Evolutionary conservation across 106 monocot genomes (phyloP).

Genomic region (Allium cepa): DNA sequence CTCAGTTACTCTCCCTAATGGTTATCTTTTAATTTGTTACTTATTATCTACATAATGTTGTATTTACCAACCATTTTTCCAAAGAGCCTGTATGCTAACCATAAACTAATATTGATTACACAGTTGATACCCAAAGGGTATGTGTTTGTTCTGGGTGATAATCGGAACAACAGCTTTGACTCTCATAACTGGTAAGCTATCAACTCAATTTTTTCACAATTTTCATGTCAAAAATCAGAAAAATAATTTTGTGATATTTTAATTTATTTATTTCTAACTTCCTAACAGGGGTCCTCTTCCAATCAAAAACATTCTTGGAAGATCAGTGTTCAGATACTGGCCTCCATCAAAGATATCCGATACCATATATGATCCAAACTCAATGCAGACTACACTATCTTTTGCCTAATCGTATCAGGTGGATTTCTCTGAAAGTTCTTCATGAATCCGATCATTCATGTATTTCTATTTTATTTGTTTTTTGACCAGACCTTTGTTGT

Average conservation of each 20-base stretch:
- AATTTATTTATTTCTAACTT: neutral
- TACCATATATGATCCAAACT: conserved; percentile 43
- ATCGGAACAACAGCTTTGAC: conserved; percentile 92
- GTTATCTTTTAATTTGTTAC: too few species aligned
- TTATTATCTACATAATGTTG: too few species aligned
- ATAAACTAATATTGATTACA: conserved; percentile 5
- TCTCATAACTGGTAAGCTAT: conserved; percentile 79
- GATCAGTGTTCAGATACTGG: conserved; percentile 91
- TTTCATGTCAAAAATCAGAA: too few species aligned
- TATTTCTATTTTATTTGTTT: too few species aligned
- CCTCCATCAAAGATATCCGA: conserved; percentile 83
- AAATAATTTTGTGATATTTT: too few species aligned
- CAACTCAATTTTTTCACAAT: too few species aligned
- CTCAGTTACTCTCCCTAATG: too few species aligned
- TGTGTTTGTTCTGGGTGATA: conserved; percentile 95
- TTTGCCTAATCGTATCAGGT: neutral
- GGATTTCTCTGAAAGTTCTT: too few species aligned
- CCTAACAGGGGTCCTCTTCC: conserved; percentile 85
- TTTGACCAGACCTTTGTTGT: too few species aligned
- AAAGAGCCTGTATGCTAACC: too few species aligned
- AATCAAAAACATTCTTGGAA: conserved; percentile 78
- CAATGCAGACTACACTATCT: neutral
- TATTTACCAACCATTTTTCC: too few species aligned
- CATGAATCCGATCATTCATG: too few species aligned
- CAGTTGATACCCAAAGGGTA: conserved; percentile 86